These are phyloP conservation scores for Blastocystis sp. DNA, from an alignment of 352 stramenopile genomes.

Conservation along the genomic window DNA sequence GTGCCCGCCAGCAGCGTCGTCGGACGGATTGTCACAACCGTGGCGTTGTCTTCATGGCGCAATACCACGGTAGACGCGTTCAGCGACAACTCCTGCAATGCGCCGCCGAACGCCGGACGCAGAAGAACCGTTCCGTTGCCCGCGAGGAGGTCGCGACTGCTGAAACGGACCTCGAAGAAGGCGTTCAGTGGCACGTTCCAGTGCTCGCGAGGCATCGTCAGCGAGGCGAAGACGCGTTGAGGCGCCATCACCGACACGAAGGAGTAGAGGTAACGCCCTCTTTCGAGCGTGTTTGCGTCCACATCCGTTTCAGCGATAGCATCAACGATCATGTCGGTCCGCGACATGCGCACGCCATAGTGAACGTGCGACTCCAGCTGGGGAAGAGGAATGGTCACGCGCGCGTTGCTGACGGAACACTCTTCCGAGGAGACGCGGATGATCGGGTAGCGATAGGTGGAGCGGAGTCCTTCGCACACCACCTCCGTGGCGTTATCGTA, in stretches of 20 bases:
- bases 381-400: background rate
- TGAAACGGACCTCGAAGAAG: background rate
- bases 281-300: background rate
- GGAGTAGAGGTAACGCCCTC: background rate
- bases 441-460: background rate
- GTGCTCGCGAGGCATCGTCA: background rate
- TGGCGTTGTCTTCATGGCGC: background rate
- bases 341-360: slow-evolving; percentile 3
- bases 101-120: background rate
- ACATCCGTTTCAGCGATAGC: background rate
- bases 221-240: background rate
- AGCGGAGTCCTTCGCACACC: background rate
- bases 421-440: background rate
- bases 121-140: background rate
- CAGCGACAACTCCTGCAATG: background rate
- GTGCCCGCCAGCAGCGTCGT: background rate
- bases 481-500: background rate
- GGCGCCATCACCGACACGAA: background rate
- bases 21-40: background rate
- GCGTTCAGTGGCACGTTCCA: background rate
- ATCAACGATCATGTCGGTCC: slow-evolving; percentile 21
- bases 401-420: background rate
- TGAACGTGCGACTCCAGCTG: slow-evolving; percentile 35
- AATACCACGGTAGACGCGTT: background rate
- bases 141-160: background rate